Evolutionary conservation across 768 basidiomycete species (phyloP).

Genomic region (Tricholoma saponaceum): DNA sequence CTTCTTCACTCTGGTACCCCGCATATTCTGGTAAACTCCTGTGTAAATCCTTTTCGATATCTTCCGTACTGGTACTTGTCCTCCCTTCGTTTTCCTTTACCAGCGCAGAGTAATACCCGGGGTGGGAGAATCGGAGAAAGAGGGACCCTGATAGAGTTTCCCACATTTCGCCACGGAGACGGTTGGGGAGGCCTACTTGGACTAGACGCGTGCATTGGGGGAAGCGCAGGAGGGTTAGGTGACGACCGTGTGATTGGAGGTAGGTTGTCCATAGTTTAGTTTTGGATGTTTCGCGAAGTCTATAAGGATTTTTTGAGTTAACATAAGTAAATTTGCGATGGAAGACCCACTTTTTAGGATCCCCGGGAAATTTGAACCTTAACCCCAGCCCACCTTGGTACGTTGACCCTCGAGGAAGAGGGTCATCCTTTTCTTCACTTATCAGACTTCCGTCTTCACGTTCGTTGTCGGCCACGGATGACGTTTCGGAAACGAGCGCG

Average conservation of each 20-base stretch:
- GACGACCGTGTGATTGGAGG: conserved; percentile 84
- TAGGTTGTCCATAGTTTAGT: conserved; percentile 95
- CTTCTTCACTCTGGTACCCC: conserved; percentile 89
- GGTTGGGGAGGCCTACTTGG: conserved; percentile 93
- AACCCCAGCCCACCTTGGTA: conserved; percentile 80
- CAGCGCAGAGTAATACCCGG: conserved; percentile 74
- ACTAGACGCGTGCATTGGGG: conserved; percentile 96
- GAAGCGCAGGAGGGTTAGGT: conserved; percentile 92
- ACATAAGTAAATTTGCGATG: not conserved
- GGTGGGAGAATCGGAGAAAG: conserved; percentile 84
- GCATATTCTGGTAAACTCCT: conserved; percentile 95
- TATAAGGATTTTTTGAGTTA: conserved; percentile 20
- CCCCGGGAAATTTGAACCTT: conserved; percentile 87
- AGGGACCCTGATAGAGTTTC: conserved; percentile 94
- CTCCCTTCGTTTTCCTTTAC: conserved; percentile 74
- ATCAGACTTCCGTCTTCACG: conserved; percentile 66
- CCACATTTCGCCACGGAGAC: conserved; percentile 96
- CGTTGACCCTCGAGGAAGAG: conserved; percentile 40
- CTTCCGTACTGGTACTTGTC: conserved; percentile 87
- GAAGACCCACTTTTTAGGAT: conserved; percentile 74
- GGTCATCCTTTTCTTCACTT: conserved; percentile 47
- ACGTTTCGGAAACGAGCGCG: conserved; percentile 60
- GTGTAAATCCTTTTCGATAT: conserved; percentile 98
- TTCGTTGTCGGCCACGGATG: conserved; percentile 58
- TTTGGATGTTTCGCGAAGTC: conserved; percentile 88